Evolutionary conservation across 495 filamentous ascomycete species (phyloP).

Genomic region (Hypoxylon intermedium): DNA sequence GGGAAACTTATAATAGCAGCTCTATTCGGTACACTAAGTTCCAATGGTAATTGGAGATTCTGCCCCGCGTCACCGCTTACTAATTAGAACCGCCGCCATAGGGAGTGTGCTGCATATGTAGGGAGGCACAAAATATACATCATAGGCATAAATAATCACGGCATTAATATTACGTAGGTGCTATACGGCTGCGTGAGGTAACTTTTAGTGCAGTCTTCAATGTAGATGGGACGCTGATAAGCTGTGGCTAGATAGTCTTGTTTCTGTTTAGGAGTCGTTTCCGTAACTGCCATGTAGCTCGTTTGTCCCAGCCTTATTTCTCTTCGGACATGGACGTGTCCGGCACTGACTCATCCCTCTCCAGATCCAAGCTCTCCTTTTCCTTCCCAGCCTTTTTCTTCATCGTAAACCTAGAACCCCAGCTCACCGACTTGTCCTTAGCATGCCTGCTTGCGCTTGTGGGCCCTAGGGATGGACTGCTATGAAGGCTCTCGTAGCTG

Average conservation of each 20-base stretch:
- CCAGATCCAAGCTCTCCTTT: constrained; percentile 56
- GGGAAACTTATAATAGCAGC: not conserved
- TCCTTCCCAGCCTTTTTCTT: constrained; percentile 56
- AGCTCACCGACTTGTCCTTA: constrained; percentile 49
- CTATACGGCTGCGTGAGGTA: no score
- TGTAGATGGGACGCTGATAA: not conserved
- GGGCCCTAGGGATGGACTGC: constrained; percentile 49
- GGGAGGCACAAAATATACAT: no score
- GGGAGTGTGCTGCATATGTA: no score
- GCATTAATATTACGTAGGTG: not conserved
- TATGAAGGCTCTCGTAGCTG: constrained; percentile 54
- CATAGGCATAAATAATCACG: no score
- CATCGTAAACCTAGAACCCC: constrained; percentile 55
- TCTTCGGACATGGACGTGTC: constrained; percentile 22
- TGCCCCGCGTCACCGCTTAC: constrained; percentile 26
- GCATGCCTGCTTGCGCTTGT: constrained; percentile 42
- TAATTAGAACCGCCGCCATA: no score
- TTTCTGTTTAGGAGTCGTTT: constrained; percentile 2
- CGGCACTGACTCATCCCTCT: constrained; percentile 44
- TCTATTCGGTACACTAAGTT: constrained; percentile 16
- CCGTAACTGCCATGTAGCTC: not conserved
- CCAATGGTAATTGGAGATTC: constrained; percentile 20
- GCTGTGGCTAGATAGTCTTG: constrained; percentile 11
- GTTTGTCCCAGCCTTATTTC: not conserved
- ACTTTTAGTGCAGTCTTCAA: no score